Base-by-base conservation (phyloP, 768 basidiomycete genomes). In the Sporobolomyces phaffii region DNA sequence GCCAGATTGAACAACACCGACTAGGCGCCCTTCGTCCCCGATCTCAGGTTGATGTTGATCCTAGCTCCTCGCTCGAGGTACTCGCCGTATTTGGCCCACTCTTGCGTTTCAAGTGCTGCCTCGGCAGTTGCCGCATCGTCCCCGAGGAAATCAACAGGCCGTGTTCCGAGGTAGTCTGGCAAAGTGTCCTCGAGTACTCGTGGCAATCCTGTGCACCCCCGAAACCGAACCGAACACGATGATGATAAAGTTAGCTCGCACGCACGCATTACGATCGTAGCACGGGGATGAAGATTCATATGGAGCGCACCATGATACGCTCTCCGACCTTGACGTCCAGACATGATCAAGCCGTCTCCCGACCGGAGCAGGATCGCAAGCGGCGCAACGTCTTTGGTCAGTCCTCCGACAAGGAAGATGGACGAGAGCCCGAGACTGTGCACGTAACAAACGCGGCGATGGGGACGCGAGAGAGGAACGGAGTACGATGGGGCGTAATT, bases 301-400 rank as follows among this genome's bases (percentile, higher is more conserved):
- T n/a, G 38, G 41, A 40, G 53, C 83, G n/a, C 29, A 87, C 93
- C 94, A 73, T 99, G 94, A 76, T 89, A 98, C n/a, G 87, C 88
- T 41, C 91, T 81, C 60, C 93, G 82, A 72, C 91, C 89, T 28
- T 80, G 80, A 13, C 86, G 86, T 0, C 96, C 94, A 1, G 89
- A 89, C 92, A 99, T 96, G 73, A 97, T 85, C 26, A 96, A 80
- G 1, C 87, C 84, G 75, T 99, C 96, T 4, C 94, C 94, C 0
- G 90, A 92, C 24, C 91, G 85, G 3, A 99, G 81, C 26, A 97
- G 81, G 64, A 99, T 86, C 0, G 93, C 84, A 18, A 85, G 78
- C 4, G 94, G 94, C 24, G 84, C 81, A 0, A 80, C 80, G 57
- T 93, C 87, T 60, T 93, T 83, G 13, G 90, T 89, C 15, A 82